These are phyloP conservation scores for Ascomycota sp. DNA, from an alignment of 2,329 filamentous ascomycete species.

Conservation along the genomic window DNA sequence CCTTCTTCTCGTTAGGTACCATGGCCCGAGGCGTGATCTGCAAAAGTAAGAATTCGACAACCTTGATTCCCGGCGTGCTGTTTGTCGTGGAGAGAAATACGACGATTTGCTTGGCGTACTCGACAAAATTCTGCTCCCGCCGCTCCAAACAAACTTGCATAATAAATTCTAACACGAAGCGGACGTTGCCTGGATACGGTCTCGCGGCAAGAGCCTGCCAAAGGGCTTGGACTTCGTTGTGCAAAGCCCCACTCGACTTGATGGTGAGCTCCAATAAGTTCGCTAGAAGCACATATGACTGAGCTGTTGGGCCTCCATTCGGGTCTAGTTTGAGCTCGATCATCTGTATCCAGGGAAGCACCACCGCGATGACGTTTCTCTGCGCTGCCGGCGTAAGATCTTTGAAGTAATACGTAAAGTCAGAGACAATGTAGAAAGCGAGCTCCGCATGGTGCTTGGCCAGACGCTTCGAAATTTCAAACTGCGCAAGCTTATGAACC, in stretches of 20 bases:
- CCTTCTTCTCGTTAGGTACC: conserved; percentile 72
- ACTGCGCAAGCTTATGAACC: conserved; percentile 93
- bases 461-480: conserved; percentile 81
- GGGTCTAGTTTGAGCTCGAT: conserved; percentile 85
- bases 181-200: conserved; percentile 81
- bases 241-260: conserved; percentile 66
- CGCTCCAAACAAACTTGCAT: conserved; percentile 84
- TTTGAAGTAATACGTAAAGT: conserved; percentile 87
- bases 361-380: conserved; percentile 81
- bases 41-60: conserved; percentile 80
- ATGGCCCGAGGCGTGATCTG: conserved; percentile 92
- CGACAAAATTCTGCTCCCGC: conserved; percentile 92
- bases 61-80: conserved; percentile 59
- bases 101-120: conserved; percentile 94
- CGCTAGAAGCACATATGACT: conserved; percentile 84
- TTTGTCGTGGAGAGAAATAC: conserved; percentile 78
- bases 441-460: conserved; percentile 75
- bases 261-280: conserved; percentile 95
- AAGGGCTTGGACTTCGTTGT: conserved; percentile 91
- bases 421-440: conserved; percentile 86
- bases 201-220: conserved; percentile 94
- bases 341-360: conserved; percentile 88
- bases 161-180: conserved; percentile 87
- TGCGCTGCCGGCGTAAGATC: conserved; percentile 65
- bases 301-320: conserved; percentile 72